Evolutionary conservation across 2,329 filamentous ascomycete species (phyloP), one percentile per base, ranked within the genome.

Genomic region (Ophiostoma fasciatum): DNA sequence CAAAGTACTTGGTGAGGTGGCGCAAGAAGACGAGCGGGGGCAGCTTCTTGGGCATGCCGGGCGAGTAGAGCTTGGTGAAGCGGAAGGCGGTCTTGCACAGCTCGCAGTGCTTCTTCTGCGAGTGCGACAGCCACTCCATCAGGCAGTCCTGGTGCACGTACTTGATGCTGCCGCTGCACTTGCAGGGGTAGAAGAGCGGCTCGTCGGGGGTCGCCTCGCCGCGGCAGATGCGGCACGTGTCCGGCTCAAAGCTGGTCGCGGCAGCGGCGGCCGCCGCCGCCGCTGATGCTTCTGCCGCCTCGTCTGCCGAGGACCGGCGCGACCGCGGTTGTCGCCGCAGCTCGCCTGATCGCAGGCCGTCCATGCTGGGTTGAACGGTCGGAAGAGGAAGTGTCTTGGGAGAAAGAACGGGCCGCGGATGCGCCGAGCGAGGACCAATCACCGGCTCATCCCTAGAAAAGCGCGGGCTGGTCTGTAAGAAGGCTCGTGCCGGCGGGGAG

Each of bases 81-180:
- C 85, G 82, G 53, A 96, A 98, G 0, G 87, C 78, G 3, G 90
- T 98, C 63, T 98, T 98, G 74, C 90, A 98, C 25, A 98, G 76
- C 63, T 98, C 90, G 66, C 92, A 98, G 64, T 98, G 82, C 58
- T 96, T 96, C 71, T 98, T 98, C 56, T 98, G 87, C 2, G 90
- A 96, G 58, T 98, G 92, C 33, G 85, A 88, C 17, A 98, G 68
- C 90, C 90, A 98, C 59, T 96, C 87, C 80, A 98, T 94, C 58
- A 98, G 63, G 56, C 90, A 98, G 55, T 92, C 82, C 59, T 98
- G 90, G 56, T 98, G 90, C 42, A 98, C 90, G 51, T 81, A 94
- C 62, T 94, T 94, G 62, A 98, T 98, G 60, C 88, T 96, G 39
- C 90, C 90, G 53, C 84, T 94, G 63, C 90, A 98, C 65, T 94